Evolutionary conservation across 75 land plant species (phyloP).

Genomic region (Azolla pinnata): DNA sequence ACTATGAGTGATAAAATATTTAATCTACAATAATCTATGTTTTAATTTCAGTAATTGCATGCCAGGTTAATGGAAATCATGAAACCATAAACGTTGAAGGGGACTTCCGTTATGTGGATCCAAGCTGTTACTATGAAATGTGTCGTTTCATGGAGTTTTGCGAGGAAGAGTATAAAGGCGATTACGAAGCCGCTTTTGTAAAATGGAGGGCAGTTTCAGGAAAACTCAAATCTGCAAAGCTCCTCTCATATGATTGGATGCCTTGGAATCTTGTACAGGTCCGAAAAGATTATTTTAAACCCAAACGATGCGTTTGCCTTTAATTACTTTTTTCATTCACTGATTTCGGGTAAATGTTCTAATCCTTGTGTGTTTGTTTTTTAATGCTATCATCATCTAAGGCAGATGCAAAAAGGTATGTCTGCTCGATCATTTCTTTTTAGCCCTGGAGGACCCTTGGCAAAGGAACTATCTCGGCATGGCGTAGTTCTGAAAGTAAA

Average conservation of each 20-base stretch:
- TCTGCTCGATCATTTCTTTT: constrained; percentile 58
- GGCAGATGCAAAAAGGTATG: constrained; percentile 67
- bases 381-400: constrained; percentile 22
- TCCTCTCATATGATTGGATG: constrained; percentile 38
- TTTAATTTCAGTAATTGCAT: no score
- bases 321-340: no score
- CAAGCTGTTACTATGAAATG: constrained; percentile 71
- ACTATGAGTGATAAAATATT: no score
- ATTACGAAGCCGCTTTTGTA: constrained; percentile 70
- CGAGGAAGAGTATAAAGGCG: constrained; percentile 28
- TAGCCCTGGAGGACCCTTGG: constrained; percentile 74
- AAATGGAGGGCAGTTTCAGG: constrained; percentile 46
- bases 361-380: no score
- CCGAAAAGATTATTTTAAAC: no score
- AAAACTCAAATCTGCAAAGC: constrained; percentile 33
- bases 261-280: constrained; percentile 66
- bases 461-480: constrained; percentile 72
- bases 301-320: no score
- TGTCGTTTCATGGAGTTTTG: constrained; percentile 54
- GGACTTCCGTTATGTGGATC: constrained; percentile 81
- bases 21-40: no score
- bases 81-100: constrained; percentile 96
- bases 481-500: constrained; percentile 73
- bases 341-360: no score
- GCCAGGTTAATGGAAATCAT: constrained; percentile 95